These are phyloP conservation scores for Typha latifolia DNA, from an alignment of 176 grass and related monocot species.

Conservation along the genomic window DNA sequence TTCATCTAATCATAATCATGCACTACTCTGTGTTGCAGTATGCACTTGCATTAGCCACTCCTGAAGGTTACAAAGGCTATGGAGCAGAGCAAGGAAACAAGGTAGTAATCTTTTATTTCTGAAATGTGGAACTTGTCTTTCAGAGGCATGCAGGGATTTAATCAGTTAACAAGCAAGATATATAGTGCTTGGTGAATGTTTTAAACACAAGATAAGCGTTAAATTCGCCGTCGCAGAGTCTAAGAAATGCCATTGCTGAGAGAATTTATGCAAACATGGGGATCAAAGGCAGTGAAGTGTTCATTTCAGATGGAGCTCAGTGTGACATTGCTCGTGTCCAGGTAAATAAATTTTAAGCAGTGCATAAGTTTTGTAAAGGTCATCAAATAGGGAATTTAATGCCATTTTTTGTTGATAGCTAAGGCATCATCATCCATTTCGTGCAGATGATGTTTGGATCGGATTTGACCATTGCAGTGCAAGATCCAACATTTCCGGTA, in stretches of 20 bases:
- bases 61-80: constrained; percentile 83
- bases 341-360: constrained; percentile 22
- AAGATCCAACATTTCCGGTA: constrained; percentile 99
- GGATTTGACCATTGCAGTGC: constrained; percentile 66
- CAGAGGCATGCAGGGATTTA: too few species aligned
- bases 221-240: constrained; percentile 21
- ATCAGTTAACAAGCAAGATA: too few species aligned
- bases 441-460: constrained; percentile 66
- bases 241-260: constrained; percentile 63
- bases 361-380: too few species aligned
- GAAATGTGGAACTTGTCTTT: not conserved
- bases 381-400: not conserved
- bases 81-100: constrained; percentile 72
- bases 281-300: constrained; percentile 53
- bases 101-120: constrained; percentile 47
- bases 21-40: constrained; percentile 37
- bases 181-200: too few species aligned
- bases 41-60: constrained; percentile 64
- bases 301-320: constrained; percentile 86
- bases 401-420: not conserved
- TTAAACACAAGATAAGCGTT: too few species aligned
- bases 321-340: constrained; percentile 80
- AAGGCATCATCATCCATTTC: constrained; percentile 4
- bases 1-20: not conserved
- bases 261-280: constrained; percentile 59